Evolutionary conservation across 2,329 filamentous ascomycete species (phyloP).

Genomic region (Paraphoma chrysanthemicola): DNA sequence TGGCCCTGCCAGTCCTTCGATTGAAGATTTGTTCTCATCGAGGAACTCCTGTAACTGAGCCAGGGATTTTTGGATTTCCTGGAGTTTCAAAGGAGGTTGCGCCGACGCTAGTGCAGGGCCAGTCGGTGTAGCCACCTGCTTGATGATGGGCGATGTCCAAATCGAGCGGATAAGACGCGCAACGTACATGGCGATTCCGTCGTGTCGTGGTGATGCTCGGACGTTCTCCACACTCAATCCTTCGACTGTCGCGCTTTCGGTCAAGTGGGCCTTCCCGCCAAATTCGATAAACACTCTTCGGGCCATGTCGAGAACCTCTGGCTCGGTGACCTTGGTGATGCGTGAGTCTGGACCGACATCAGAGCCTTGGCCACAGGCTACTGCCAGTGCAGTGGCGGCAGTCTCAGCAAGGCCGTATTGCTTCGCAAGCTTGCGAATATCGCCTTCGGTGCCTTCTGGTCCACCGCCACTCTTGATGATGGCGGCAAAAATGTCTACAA

Average conservation of each 20-base stretch:
- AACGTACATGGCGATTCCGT: constrained; percentile 86
- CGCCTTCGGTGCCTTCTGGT: constrained; percentile 81
- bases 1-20: constrained; percentile 91
- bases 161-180: constrained; percentile 85
- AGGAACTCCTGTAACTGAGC: constrained; percentile 83
- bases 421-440: constrained; percentile 83
- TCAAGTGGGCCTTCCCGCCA: constrained; percentile 84
- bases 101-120: constrained; percentile 72
- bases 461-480: constrained; percentile 74
- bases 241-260: constrained; percentile 74
- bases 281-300: constrained; percentile 89
- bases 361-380: constrained; percentile 91
- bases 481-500: constrained; percentile 91
- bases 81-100: constrained; percentile 72
- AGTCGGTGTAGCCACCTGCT: constrained; percentile 59
- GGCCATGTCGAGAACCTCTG: constrained; percentile 83
- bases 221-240: constrained; percentile 78
- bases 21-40: constrained; percentile 84
- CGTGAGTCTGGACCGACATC: constrained; percentile 77
- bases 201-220: constrained; percentile 84
- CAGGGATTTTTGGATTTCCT: constrained; percentile 79
- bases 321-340: constrained; percentile 75
- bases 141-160: constrained; percentile 82
- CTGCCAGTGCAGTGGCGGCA: constrained; percentile 87
- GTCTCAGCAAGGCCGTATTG: constrained; percentile 89